These are phyloP conservation scores for Leccinellum rugosiceps DNA, from an alignment of 768 basidiomycete species.

Conservation along the genomic window DNA sequence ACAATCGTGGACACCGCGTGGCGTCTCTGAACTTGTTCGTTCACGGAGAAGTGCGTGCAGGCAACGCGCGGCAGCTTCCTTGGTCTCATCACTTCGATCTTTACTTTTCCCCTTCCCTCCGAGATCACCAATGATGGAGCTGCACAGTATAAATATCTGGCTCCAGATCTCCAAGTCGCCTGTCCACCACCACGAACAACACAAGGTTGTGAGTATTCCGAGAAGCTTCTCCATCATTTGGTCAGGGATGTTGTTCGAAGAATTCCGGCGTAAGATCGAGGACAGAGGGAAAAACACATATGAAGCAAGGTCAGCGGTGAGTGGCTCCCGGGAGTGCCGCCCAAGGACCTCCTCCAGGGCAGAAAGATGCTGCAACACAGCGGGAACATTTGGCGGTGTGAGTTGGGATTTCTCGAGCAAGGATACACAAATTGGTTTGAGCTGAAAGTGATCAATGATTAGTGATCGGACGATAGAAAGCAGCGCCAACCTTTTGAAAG, in stretches of 20 bases:
- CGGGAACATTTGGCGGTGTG: slow-evolving; percentile 49
- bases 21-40: slow-evolving; percentile 41
- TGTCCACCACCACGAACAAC: slow-evolving; percentile 81
- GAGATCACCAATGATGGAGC: slow-evolving; percentile 60
- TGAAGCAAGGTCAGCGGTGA: slow-evolving; percentile 63
- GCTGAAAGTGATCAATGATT: slow-evolving; percentile 20
- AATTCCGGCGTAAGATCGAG: slow-evolving; percentile 75
- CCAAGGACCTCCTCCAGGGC: slow-evolving; percentile 48
- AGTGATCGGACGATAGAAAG: background rate
- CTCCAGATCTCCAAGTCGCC: slow-evolving; percentile 75
- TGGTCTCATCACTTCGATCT: slow-evolving; percentile 77
- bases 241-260: slow-evolving; percentile 66
- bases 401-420: slow-evolving; percentile 70
- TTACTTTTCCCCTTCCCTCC: slow-evolving; percentile 67
- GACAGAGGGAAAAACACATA: slow-evolving; percentile 90
- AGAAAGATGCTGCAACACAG: slow-evolving; percentile 49
- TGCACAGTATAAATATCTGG: slow-evolving; percentile 78
- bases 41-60: slow-evolving; percentile 60
- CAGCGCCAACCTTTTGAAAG: slow-evolving; percentile 37
- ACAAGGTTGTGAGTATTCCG: slow-evolving; percentile 52
- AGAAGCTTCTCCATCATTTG: slow-evolving; percentile 77
- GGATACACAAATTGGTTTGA: slow-evolving; percentile 79
- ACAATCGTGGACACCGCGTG: slow-evolving; percentile 24
- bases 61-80: slow-evolving; percentile 68
- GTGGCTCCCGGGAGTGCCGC: slow-evolving; percentile 37